phyloP scores from a whole-genome alignment of 2,329 filamentous ascomycete species.

The Didymellaceae sp. region DNA sequence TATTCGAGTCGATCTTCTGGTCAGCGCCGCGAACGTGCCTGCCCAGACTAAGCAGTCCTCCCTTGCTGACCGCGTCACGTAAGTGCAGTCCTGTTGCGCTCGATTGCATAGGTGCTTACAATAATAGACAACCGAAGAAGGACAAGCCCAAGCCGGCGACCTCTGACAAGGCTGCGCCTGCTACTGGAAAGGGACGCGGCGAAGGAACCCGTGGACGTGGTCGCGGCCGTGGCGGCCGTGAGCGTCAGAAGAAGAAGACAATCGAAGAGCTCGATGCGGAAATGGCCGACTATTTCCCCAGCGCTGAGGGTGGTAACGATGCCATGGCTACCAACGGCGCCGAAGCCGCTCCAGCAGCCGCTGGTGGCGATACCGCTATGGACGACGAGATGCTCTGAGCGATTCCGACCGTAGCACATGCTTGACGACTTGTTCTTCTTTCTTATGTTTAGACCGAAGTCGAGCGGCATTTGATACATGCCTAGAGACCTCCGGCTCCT shows the following conservation, averaged over 20 bases:
- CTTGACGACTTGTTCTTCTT: slow-evolving; percentile 13
- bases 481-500: slow-evolving; percentile 19
- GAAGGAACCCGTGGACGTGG: slow-evolving; percentile 53
- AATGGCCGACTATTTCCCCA: slow-evolving; percentile 93
- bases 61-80: slow-evolving; percentile 84
- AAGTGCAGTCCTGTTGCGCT: slow-evolving; percentile 47
- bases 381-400: slow-evolving; percentile 50
- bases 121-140: slow-evolving; percentile 67
- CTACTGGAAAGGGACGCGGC: slow-evolving; percentile 52
- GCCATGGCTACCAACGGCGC: slow-evolving; percentile 54
- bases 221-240: slow-evolving; percentile 54
- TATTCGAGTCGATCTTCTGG: slow-evolving; percentile 95
- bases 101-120: slow-evolving; percentile 11
- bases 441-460: slow-evolving; percentile 6
- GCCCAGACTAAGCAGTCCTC: slow-evolving; percentile 70
- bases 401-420: background rate
- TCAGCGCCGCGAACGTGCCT: slow-evolving; percentile 76
- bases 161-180: slow-evolving; percentile 68
- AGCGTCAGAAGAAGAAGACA: slow-evolving; percentile 84
- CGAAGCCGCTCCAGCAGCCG: slow-evolving; percentile 52
- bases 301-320: slow-evolving; percentile 52
- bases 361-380: slow-evolving; percentile 47
- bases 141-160: slow-evolving; percentile 74
- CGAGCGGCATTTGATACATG: slow-evolving; percentile 16
- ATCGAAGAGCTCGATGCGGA: slow-evolving; percentile 95